Percentiles rank a stretch among this genome's conserved stretches.
phyloP scores from a whole-genome alignment of 768 basidiomycete species.

The Xerocomellus amylosporus region DNA sequence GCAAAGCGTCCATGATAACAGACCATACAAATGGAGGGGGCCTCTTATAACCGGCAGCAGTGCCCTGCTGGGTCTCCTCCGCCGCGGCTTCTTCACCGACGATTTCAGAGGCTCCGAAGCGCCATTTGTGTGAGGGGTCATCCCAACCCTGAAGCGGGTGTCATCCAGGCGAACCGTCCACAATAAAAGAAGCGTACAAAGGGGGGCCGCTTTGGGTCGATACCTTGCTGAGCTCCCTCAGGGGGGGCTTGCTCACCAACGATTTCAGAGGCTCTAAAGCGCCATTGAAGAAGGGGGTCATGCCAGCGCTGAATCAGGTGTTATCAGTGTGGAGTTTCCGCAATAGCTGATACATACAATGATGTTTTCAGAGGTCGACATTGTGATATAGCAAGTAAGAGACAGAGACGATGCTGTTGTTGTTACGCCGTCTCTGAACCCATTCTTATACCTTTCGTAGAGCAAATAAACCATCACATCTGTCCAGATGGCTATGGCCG shows the following conservation, averaged over 20 bases:
- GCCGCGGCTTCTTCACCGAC: neutral
- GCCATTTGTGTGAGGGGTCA: neutral
- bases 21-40: neutral
- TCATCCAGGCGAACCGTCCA: neutral
- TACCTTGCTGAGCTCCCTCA: neutral
- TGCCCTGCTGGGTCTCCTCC: neutral
- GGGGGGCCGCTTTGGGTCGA: neutral
- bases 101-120: neutral
- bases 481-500: neutral
- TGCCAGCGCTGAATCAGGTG: neutral
- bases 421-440: neutral
- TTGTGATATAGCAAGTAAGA: neutral
- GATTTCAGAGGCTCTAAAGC: neutral
- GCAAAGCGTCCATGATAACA: neutral
- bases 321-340: neutral
- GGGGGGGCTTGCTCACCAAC: neutral
- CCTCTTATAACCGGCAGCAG: neutral
- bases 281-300: neutral
- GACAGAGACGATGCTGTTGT: neutral
- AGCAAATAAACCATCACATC: neutral
- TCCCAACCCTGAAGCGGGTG: neutral
- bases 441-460: neutral
- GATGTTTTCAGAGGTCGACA: neutral
- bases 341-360: neutral
- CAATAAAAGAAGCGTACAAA: neutral